Evolutionary conservation across 1,139 yeast genomes (phyloP).

Genomic region (Kodamaea fungicola): DNA sequence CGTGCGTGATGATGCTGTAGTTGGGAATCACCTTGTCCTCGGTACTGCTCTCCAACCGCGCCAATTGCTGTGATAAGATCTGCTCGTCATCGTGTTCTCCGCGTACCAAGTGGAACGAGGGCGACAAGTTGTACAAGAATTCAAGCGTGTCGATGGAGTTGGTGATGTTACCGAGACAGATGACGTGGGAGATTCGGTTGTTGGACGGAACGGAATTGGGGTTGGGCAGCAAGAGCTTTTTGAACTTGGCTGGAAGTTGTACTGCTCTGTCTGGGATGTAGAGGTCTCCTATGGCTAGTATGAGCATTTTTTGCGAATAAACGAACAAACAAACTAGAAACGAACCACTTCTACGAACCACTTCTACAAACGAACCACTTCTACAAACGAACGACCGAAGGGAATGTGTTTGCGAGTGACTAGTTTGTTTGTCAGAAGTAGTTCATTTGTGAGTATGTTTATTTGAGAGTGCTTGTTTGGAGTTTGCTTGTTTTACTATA

Average conservation of each 20-base stretch:
- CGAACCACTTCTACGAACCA: no score
- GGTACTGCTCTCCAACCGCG: constrained; percentile 13
- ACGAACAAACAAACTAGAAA: no score
- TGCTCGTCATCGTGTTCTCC: constrained; percentile 64
- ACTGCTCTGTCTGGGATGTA: constrained; percentile 85
- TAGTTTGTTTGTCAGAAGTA: no score
- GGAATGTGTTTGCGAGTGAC: no score
- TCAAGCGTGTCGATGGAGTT: constrained; percentile 60
- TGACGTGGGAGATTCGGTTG: constrained; percentile 78
- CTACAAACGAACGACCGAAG: no score
- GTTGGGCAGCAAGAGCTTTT: constrained; percentile 61
- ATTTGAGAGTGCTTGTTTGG: no score
- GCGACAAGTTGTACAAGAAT: constrained; percentile 64
- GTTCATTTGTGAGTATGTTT: no score
- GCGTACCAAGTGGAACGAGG: constrained; percentile 70
- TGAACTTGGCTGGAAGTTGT: constrained; percentile 57
- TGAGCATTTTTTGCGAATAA: constrained; percentile 49
- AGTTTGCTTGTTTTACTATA: no score
- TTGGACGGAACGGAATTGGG: constrained; percentile 37
- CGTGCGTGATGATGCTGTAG: constrained; percentile 63
- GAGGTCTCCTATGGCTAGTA: constrained; percentile 87
- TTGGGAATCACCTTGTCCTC: constrained; percentile 54
- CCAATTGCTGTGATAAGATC: constrained; percentile 33
- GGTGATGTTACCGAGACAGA: constrained; percentile 85
- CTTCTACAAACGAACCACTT: no score